Evolutionary conservation across 139 green algal genomes (phyloP).

Genomic region (Prasinococcaceae sp.): DNA sequence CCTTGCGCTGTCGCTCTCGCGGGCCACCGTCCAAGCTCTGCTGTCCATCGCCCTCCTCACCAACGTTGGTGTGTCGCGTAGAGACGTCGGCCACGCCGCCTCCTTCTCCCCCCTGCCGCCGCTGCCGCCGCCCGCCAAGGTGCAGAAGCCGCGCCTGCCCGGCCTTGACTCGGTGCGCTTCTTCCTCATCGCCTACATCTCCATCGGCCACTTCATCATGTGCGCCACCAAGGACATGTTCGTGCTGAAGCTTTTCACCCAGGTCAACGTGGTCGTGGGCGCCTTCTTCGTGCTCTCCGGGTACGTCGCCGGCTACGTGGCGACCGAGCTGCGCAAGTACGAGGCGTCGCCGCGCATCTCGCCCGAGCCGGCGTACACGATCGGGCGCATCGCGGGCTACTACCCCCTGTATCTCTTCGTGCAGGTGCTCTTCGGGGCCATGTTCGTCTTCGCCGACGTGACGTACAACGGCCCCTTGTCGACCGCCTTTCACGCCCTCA

Average conservation of each 20-base stretch:
- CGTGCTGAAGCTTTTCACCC: slow-evolving; percentile 5
- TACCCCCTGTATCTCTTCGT: slow-evolving; percentile 19
- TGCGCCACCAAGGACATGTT: slow-evolving; percentile 12
- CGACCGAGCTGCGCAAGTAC: slow-evolving; percentile 16
- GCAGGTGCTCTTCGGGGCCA: slow-evolving; percentile 12
- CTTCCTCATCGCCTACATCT: slow-evolving; percentile 27
- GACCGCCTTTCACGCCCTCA: slow-evolving; percentile 9
- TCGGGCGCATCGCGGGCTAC: slow-evolving; percentile 14
- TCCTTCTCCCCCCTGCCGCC: no score
- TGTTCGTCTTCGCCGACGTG: slow-evolving; percentile 20
- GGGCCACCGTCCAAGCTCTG: no score
- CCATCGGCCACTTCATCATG: slow-evolving; percentile 22
- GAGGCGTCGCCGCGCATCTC: slow-evolving; percentile 8
- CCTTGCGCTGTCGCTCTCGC: no score
- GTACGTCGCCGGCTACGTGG: slow-evolving; percentile 21
- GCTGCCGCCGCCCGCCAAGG: slow-evolving; percentile 6
- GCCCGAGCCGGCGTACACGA: slow-evolving; percentile 4
- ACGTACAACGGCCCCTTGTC: slow-evolving; percentile 17
- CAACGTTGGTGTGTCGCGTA: no score
- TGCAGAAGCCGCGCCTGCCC: slow-evolving; percentile 12
- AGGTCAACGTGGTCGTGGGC: slow-evolving; percentile 26
- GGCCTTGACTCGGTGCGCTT: slow-evolving; percentile 17
- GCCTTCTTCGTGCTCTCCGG: slow-evolving; percentile 24
- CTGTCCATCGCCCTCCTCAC: no score
- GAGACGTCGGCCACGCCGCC: no score